Conservation (phyloP, 352 stramenopile genomes). For the Phytophthora foliorum region DNA sequence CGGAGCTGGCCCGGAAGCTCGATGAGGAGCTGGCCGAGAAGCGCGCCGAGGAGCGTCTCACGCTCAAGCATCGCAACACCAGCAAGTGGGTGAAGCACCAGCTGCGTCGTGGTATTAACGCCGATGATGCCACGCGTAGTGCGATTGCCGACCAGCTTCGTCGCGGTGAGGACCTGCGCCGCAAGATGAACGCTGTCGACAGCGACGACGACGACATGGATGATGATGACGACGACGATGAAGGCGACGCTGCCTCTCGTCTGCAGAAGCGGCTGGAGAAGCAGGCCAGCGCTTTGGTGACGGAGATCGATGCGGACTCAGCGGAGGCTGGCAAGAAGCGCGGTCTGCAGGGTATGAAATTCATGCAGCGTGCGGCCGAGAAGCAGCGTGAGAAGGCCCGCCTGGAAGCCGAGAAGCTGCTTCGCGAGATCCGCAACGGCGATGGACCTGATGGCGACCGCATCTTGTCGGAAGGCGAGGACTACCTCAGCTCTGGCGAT, state of each 20-base stretch:
- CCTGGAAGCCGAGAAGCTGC: slow-evolving; percentile 93
- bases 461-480: slow-evolving; percentile 65
- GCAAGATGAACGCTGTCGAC: slow-evolving; percentile 91
- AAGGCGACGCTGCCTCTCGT: slow-evolving; percentile 62
- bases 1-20: slow-evolving; percentile 71
- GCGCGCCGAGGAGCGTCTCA: slow-evolving; percentile 97
- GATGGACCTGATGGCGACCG: slow-evolving; percentile 77
- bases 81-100: slow-evolving; percentile 97
- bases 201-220: slow-evolving; percentile 75
- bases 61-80: slow-evolving; percentile 98
- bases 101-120: slow-evolving; percentile 91
- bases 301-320: slow-evolving; percentile 78
- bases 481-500: slow-evolving; percentile 60
- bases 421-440: slow-evolving; percentile 94
- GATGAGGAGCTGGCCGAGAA: slow-evolving; percentile 92
- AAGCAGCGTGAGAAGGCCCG: slow-evolving; percentile 94
- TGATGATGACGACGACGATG: slow-evolving; percentile 61
- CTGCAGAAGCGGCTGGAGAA: slow-evolving; percentile 75
- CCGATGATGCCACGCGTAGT: slow-evolving; percentile 92
- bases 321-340: slow-evolving; percentile 61
- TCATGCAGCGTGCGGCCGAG: slow-evolving; percentile 98
- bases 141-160: slow-evolving; percentile 92
- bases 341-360: slow-evolving; percentile 96
- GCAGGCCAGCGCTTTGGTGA: slow-evolving; percentile 78
- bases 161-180: slow-evolving; percentile 93